Conservation (phyloP, 768 basidiomycete species). For the Lactarius akahatsu region DNA sequence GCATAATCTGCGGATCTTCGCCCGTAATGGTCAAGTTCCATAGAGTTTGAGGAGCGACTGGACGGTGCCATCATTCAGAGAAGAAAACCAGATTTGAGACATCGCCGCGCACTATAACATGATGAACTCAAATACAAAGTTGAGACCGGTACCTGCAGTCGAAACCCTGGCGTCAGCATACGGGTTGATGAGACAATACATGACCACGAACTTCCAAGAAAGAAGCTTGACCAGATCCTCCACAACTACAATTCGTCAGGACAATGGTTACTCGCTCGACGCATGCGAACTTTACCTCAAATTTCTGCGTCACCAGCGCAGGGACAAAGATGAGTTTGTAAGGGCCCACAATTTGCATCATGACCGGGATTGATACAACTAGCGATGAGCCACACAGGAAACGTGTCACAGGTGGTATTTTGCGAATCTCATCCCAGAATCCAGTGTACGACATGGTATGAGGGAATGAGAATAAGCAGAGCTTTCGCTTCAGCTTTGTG, state of each 20-base stretch:
- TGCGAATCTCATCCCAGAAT: conserved; percentile 56
- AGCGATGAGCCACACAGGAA: conserved; percentile 61
- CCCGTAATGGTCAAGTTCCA: conserved; percentile 62
- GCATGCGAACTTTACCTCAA: conserved; percentile 49
- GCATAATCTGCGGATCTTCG: conserved; percentile 71
- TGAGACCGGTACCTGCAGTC: conserved; percentile 47
- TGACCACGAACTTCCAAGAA: conserved; percentile 53
- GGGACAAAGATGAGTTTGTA: conserved; percentile 57
- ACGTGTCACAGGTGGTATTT: conserved; percentile 83
- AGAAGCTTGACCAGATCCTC: conserved; percentile 72
- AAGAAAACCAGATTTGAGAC: not conserved
- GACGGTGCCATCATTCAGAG: conserved; percentile 6
- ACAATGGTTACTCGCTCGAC: not conserved
- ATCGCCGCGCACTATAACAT: conserved; percentile 63
- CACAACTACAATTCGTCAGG: conserved; percentile 52
- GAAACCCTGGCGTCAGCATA: not conserved
- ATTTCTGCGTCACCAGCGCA: conserved; percentile 43
- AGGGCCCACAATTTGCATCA: conserved; percentile 52
- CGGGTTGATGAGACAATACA: not conserved
- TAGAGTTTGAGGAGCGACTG: conserved; percentile 63
- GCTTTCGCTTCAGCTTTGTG: too few species aligned
- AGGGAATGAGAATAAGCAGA: not conserved
- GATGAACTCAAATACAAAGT: conserved; percentile 62
- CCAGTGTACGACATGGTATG: conserved; percentile 29
- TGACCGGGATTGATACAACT: conserved; percentile 55